Evolutionary conservation across 2,329 filamentous ascomycete genomes (phyloP).

Genomic region (Trichoderma atrobrunneum): DNA sequence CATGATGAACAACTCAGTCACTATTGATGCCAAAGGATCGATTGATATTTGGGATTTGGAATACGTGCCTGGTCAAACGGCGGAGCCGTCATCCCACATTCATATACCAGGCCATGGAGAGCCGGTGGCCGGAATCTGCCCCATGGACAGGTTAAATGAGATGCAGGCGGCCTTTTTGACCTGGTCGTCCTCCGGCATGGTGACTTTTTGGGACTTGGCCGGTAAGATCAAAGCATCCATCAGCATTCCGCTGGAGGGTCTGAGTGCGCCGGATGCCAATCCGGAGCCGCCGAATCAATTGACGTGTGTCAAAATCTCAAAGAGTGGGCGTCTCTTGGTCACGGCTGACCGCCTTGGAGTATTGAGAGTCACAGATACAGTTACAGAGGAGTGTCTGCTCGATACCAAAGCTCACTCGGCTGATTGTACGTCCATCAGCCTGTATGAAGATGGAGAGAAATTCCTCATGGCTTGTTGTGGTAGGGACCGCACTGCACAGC

Average conservation of each 20-base stretch:
- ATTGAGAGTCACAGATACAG: constrained; percentile 65
- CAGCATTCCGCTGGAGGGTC: constrained; percentile 67
- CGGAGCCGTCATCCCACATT: constrained; percentile 43
- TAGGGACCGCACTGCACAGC: constrained; percentile 85
- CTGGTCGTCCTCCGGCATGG: constrained; percentile 77
- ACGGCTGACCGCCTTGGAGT: constrained; percentile 86
- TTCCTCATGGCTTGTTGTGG: constrained; percentile 78
- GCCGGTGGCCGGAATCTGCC: constrained; percentile 69
- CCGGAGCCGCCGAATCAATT: constrained; percentile 57
- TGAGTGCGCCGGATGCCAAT: constrained; percentile 61
- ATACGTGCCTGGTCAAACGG: constrained; percentile 41
- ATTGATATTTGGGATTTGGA: constrained; percentile 64
- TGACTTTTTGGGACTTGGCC: constrained; percentile 78
- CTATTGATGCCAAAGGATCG: constrained; percentile 70
- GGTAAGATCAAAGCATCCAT: constrained; percentile 66
- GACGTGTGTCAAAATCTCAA: constrained; percentile 57
- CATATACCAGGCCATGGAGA: constrained; percentile 63
- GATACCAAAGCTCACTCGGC: constrained; percentile 82
- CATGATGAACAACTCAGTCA: constrained; percentile 64
- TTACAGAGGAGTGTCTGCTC: constrained; percentile 59
- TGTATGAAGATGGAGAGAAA: constrained; percentile 60
- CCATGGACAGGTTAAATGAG: constrained; percentile 58
- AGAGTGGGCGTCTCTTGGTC: constrained; percentile 65
- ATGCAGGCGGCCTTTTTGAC: constrained; percentile 76
- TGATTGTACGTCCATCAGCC: constrained; percentile 78